Conservation (phyloP, 2,329 filamentous ascomycete species). For the Neocatenulostroma microsporum region DNA sequence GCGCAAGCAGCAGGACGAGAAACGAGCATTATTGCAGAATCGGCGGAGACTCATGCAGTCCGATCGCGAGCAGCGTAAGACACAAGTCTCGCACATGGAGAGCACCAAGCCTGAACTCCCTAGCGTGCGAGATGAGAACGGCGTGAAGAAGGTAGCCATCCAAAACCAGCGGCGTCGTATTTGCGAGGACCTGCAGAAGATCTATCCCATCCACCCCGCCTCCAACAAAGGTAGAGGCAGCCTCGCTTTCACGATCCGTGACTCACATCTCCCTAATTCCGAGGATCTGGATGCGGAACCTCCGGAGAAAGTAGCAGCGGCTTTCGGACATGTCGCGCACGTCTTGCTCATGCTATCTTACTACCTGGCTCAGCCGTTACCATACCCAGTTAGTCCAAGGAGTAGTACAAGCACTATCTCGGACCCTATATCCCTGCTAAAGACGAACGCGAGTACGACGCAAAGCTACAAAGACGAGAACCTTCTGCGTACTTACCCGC, state of each 20-base stretch:
- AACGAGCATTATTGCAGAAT: conserved; percentile 57
- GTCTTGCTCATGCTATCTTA: conserved; percentile 68
- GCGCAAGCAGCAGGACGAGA: conserved; percentile 56
- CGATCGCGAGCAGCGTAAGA: conserved; percentile 30
- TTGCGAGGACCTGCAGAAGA: conserved; percentile 68
- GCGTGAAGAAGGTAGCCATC: conserved; percentile 55
- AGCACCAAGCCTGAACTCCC: conserved; percentile 49
- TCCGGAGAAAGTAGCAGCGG: conserved; percentile 69
- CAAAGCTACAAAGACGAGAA: conserved; percentile 16
- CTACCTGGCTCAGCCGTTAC: conserved; percentile 70
- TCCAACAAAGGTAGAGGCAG: conserved; percentile 53
- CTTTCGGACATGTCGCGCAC: conserved; percentile 70
- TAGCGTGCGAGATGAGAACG: conserved; percentile 16
- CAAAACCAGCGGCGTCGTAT: conserved; percentile 81
- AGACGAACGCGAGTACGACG: conserved; percentile 17
- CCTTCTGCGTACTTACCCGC: conserved; percentile 55
- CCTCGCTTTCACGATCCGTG: conserved; percentile 76
- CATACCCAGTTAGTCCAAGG: conserved; percentile 67
- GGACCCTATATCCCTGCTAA: conserved; percentile 55
- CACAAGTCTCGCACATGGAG: conserved; percentile 40
- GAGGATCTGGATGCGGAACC: conserved; percentile 58
- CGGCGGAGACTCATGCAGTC: conserved; percentile 59
- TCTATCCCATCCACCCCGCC: conserved; percentile 73
- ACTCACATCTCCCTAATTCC: conserved; percentile 71
- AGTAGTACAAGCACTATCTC: conserved; percentile 68